Base-by-base conservation (phyloP, 2,329 filamentous ascomycete species). In the Dothistroma pini region DNA sequence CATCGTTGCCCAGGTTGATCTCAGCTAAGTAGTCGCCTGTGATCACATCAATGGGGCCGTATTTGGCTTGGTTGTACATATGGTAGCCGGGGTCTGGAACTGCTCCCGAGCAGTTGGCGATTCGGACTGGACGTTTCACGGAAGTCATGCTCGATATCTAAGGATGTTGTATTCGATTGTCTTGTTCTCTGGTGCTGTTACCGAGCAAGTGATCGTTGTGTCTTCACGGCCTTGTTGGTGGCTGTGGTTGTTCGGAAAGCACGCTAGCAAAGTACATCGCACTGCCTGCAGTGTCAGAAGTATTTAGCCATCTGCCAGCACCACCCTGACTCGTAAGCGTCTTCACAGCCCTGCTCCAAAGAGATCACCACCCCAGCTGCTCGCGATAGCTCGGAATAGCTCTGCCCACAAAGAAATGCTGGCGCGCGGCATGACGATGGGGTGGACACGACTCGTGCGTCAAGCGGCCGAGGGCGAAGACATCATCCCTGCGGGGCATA, bases 1-100 rank as follows among this genome's bases (percentile, higher is more conserved):
- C 60, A 61, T 71, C 68, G 59, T 64, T 72, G 60, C 60, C 68
- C 12, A 68, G 65, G 49, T 69, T 70, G 56, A 69, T 59, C 47
- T 70, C 65, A 62, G 65, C 22, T 4, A 82, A 74, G 57, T 81
- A 83, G 61, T 83, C 81, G 7, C 81, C 81, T 0, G 81, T 83
- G 55, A 83, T 82, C 35, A 83, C 79, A 65, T 83, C 81, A n/a
- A 78, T 74, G 3, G 61, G 63, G 5, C 68, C 68, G 50, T 69
- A 65, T 47, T 65, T 68, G 48, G 67, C 66, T 63, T 70, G 68
- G 38, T 70, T 70, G 61, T 67, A 63, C 67, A 70, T 68, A 19
- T 68, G 67, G 35, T 61, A 63, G 25, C 68, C 67, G n/a, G 68
- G 68, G 58, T 70, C 68, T 19, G 65, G 65, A 11, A 69, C 68